Evolutionary conservation across 163 green algal genomes (phyloP).

Genomic region (Scenedesmus sp.): DNA sequence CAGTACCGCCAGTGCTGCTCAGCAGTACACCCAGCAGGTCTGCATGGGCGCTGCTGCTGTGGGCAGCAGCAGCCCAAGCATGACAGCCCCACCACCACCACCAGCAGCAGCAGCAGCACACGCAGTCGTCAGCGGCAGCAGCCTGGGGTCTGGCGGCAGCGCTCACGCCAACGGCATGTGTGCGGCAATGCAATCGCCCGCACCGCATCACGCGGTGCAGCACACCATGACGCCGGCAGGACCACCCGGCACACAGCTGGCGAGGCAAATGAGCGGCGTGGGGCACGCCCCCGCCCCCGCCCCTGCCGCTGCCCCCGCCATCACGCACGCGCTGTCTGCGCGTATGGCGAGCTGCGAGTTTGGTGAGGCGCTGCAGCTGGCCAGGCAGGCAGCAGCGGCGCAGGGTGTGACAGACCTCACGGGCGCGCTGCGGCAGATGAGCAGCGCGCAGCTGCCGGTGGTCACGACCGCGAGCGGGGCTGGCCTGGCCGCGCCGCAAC

Average conservation of each 20-base stretch:
- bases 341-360: constrained; percentile 11
- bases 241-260: background rate
- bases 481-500: background rate
- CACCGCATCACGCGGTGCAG: background rate
- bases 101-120: background rate
- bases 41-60: background rate
- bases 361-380: background rate
- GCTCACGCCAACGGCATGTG: background rate
- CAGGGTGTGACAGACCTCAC: background rate
- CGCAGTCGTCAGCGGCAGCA: background rate
- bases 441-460: background rate
- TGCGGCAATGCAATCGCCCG: background rate
- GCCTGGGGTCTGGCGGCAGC: background rate
- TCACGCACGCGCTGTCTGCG: background rate
- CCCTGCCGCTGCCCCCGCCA: too few relatives aligned
- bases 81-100: background rate
- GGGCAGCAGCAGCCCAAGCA: background rate
- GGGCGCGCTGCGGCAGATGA: background rate
- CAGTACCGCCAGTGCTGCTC: background rate
- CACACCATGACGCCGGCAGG: too few relatives aligned
- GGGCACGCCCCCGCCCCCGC: background rate
- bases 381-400: constrained; percentile 9
- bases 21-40: background rate
- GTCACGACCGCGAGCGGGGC: background rate
- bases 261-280: background rate